Evolutionary conservation across 495 filamentous ascomycete species (phyloP), one percentile per base, ranked within the genome.

Genomic region (Penicillium waksmanii): DNA sequence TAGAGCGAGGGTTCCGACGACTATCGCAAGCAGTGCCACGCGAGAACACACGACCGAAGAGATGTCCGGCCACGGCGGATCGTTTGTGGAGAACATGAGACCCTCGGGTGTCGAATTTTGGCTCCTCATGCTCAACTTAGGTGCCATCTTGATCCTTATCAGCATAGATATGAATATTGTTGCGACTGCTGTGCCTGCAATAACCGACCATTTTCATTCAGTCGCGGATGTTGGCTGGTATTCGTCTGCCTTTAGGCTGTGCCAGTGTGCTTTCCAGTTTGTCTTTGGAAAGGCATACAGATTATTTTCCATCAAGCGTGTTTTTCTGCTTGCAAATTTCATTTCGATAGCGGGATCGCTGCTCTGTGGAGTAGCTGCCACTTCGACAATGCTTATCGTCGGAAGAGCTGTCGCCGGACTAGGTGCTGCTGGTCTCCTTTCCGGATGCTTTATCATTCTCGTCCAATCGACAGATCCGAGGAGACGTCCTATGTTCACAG

Each of bases 221-320:
- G 56, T 81, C 13, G 69, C 63, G 1, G 71, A 82, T 51, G 73
- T 84, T 0, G 77, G 75, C 0, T 85, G 82, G 82, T 85, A 87
- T 66, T 81, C 79, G 7, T 72, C 80, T 5, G 74, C 80, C 12
- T 85, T 82, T 67, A 77, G 86, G 25, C 71, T 87, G 0, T 80
- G 77, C 54, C 71, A 78, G 35, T 84, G 80, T 33, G 75, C 63
- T 7, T 72, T 88, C 35, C 85, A 86, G 61, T 77, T 89, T 5
- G 64, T 86, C 31, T 85, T 85, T 58, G 87, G 87, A 61, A 83
- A 82, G 57, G 67, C 56, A 1, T 59, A 55, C 50, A 63, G 60
- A 48, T 31, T 61, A 43, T 54, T 73, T 60, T 60, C 46, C 50
- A 42, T 53, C 25, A 62, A 71, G 38, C 63, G 25, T 4, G 35